Evolutionary conservation across 2,329 filamentous ascomycete genomes (phyloP).

Genomic region (Microsporum audouinii): DNA sequence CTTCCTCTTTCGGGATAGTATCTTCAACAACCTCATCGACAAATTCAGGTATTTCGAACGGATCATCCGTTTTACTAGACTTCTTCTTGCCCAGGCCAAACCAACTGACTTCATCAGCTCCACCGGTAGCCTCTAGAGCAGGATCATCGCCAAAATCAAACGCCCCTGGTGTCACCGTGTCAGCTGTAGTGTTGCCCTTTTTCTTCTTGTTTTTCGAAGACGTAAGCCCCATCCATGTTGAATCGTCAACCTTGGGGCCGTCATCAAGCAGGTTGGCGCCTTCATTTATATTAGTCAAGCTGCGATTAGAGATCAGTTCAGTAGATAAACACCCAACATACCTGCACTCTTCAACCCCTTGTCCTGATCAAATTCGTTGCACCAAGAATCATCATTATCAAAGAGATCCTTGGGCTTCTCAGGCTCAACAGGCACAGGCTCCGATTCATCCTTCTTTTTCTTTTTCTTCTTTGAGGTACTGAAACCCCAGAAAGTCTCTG

Average conservation of each 20-base stretch:
- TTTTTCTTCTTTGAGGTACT: constrained; percentile 9
- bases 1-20: background rate
- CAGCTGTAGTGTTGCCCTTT: background rate
- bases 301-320: background rate
- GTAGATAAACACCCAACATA: background rate
- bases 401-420: background rate
- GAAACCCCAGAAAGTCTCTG: background rate
- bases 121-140: background rate
- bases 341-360: background rate
- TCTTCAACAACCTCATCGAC: background rate
- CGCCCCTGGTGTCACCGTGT: background rate
- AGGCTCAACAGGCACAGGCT: background rate
- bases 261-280: background rate
- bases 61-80: background rate
- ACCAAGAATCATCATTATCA: background rate
- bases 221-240: background rate
- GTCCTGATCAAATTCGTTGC: background rate
- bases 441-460: constrained; percentile 20
- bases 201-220: constrained; percentile 1
- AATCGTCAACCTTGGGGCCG: background rate
- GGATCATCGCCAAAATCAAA: background rate
- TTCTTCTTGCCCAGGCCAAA: background rate
- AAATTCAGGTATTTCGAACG: background rate
- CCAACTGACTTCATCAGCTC: background rate
- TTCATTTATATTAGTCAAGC: background rate